Base-by-base conservation (phyloP, 306 rosid genomes). In the Pueraria montana region DNA sequence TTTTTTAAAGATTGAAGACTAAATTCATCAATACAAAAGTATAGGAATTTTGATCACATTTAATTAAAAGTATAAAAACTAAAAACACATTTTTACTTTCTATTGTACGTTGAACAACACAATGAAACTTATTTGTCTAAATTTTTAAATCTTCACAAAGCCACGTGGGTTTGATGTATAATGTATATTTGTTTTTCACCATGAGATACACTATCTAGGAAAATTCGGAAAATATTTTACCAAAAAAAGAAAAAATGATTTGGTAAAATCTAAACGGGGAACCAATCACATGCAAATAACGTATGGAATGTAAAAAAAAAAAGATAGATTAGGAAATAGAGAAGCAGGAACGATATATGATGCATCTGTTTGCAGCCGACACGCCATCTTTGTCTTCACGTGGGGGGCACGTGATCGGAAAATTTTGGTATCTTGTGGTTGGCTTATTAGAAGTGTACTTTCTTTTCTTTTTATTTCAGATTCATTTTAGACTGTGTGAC, bases 321-420 rank as follows among this genome's bases (percentile, higher is more conserved):
- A 4, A 1, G 42, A 27, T 27, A 62, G 11, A 62, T 30, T 62
- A 62, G 20, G 40, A 62, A 64, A 36, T 65, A 34, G 71, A n/a
- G 12, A 27, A 62, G 1, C 11, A 62, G 20, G n/a, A 61, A 23
- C 8, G 40, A 14, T 56, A 55, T 40, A 56, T 42, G 65, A 49
- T 71, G 85, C 30, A 71, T 16, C 34, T 68, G 48, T 70, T 65
- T 69, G 80, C 69, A 42, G 80, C 88, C 87, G 90, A 87, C 94
- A 90, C 14, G 84, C 80, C 86, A 83, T 72, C 80, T 59, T 69
- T 36, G 80, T 26, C 38, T 46, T 67, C 88, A 85, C 23, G 86
- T 88, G 94, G 84, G 64, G 75, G 80, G 84, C 89, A 88, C 90
- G 85, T 87, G 91, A 76, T 80, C 18, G 14, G 23, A 67, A 46